phyloP scores from a whole-genome alignment of 257 asterid genomes.

The Jasminum sambac region DNA sequence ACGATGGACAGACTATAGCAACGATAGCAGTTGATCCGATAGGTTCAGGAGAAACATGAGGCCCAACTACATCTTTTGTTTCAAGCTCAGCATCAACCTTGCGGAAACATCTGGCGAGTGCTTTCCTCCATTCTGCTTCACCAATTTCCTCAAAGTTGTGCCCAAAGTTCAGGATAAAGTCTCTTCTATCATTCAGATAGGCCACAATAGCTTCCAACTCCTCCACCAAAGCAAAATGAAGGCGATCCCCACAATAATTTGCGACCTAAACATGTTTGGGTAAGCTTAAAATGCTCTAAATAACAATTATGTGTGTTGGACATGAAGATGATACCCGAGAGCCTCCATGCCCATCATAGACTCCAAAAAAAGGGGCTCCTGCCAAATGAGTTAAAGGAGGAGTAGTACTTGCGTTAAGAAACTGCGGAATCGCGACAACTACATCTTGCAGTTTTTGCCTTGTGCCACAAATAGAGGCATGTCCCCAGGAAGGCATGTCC shows the following conservation, averaged over 20 bases:
- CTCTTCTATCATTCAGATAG: not conserved
- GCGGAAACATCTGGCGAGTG: not conserved
- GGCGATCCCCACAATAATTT: not conserved
- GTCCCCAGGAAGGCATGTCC: no score
- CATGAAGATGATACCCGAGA: no score
- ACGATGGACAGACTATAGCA: not conserved
- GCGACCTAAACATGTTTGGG: not conserved
- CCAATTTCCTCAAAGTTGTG: not conserved
- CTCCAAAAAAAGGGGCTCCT: no score
- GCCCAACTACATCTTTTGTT: not conserved
- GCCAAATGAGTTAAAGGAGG: no score
- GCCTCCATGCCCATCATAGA: no score
- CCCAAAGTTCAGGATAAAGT: no score
- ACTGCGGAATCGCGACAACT: no score
- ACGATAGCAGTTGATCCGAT: not conserved
- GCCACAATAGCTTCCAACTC: not conserved
- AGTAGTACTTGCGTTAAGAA: no score
- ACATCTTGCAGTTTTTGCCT: no score
- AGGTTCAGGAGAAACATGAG: not conserved
- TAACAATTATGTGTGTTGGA: no score
- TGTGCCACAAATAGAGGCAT: no score
- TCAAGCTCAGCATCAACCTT: not conserved
- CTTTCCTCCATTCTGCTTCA: not conserved
- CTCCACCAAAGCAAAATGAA: not conserved
- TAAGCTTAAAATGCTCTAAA: no score